Base-by-base conservation (phyloP, 768 basidiomycete genomes). In the Leccinum uliginosum region DNA sequence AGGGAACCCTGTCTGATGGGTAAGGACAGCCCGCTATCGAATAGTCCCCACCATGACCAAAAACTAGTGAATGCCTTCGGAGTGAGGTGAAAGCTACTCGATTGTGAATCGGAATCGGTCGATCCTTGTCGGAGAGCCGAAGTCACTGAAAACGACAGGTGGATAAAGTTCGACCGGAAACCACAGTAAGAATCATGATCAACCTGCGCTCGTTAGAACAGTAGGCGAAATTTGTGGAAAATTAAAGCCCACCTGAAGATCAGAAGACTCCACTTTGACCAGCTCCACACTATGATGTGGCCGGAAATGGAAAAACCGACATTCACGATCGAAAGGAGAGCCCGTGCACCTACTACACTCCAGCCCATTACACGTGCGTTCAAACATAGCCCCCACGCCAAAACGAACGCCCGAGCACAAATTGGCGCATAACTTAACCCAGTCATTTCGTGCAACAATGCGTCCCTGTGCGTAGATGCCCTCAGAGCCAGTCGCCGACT, bases 81-180 rank as follows among this genome's bases (percentile, higher is more conserved):
- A 2, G 88, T 91, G 30, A 96, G 81, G 71, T 98, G 89, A 54
- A 98, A 74, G 62, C 82, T 90, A 73, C 86, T 95, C 32, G 81
- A 75, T 34, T 72, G 61, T 8, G 59, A 60, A 59, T 63, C 69
- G 17, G 52, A 44, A 29, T 50, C 24, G 12, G 48, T 35, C 34
- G 54, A 53, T 46, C 65, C 71, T 40, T 69, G 61, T 35, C 60
- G 67, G 73, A 83, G 75, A 7, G 86, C 86, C 2, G 89, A 88
- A 24, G 82, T 81, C 62, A 97, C 74, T 2, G 95, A 97, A 40
- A 93, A 79, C 0, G 93, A 93, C 54, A 95, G 80, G 70, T 98
- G 95, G 48, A 98, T 86, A 68, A 92, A 95, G 72, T 98, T 89
- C 6, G 93, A 96, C 34, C 95, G 87, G 71, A 98, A 97, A 8